phyloP scores from a whole-genome alignment of 2,329 filamentous ascomycete genomes.

The Neophaeococcomyces aloes region DNA sequence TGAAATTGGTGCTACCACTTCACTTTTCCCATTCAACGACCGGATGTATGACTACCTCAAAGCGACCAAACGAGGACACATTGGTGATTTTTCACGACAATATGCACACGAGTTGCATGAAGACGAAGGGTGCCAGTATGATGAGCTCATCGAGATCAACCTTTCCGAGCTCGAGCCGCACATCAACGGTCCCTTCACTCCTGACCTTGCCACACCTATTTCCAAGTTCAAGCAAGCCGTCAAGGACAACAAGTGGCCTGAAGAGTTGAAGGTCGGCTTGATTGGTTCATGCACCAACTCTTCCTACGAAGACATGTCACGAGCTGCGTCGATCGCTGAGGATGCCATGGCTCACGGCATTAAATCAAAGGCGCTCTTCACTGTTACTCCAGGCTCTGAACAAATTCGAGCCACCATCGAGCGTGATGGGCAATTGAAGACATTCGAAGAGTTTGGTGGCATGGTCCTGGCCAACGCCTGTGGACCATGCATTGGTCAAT shows the following conservation, averaged over 20 bases:
- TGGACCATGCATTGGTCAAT: slow-evolving; percentile 64
- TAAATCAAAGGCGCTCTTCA: slow-evolving; percentile 89
- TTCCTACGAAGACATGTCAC: slow-evolving; percentile 81
- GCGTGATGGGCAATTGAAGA: slow-evolving; percentile 82
- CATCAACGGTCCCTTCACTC: slow-evolving; percentile 98
- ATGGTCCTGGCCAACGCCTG: slow-evolving; percentile 93
- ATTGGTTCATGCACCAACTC: slow-evolving; percentile 98
- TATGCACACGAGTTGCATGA: slow-evolving; percentile 79
- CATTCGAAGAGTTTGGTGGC: slow-evolving; percentile 92
- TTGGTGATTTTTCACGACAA: slow-evolving; percentile 76
- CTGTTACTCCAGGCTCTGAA: slow-evolving; percentile 91
- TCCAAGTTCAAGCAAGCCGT: slow-evolving; percentile 94
- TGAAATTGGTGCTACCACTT: slow-evolving; percentile 66
- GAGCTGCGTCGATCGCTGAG: slow-evolving; percentile 79
- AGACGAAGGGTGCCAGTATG: slow-evolving; percentile 88
- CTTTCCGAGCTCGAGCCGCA: slow-evolving; percentile 90
- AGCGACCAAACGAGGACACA: slow-evolving; percentile 80
- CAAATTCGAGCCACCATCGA: slow-evolving; percentile 91
- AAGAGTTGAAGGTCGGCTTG: slow-evolving; percentile 90
- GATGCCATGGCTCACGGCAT: slow-evolving; percentile 86
- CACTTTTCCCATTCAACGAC: slow-evolving; percentile 95
- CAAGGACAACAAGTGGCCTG: slow-evolving; percentile 89
- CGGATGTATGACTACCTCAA: slow-evolving; percentile 92
- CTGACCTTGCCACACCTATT: slow-evolving; percentile 93
- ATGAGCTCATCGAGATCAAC: slow-evolving; percentile 93